Conservation (phyloP, 2,329 filamentous ascomycete genomes). For the Orbilia brochopaga region DNA sequence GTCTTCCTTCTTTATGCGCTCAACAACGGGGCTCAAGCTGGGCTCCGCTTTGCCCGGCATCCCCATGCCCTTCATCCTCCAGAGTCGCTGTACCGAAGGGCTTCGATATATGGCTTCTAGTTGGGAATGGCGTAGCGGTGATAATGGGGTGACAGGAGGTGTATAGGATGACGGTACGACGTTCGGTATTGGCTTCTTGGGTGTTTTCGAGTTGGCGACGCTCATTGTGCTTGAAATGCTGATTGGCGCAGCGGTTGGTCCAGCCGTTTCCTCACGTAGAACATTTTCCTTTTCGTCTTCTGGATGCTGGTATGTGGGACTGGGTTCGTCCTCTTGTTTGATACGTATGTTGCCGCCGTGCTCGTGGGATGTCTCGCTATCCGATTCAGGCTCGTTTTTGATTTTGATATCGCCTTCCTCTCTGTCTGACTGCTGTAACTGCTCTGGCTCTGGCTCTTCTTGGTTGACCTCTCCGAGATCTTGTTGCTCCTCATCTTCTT, state of each 20-base stretch:
- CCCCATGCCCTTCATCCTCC: slow-evolving; percentile 30
- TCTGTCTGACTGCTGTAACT: background rate
- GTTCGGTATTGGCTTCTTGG: slow-evolving; percentile 27
- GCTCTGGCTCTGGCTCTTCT: slow-evolving; percentile 4
- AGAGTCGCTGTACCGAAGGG: slow-evolving; percentile 35
- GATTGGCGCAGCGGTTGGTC: background rate
- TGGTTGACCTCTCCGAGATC: background rate
- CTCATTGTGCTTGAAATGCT: too few relatives aligned
- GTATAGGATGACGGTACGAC: slow-evolving; percentile 41
- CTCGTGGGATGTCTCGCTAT: slow-evolving; percentile 20
- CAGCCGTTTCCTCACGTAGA: background rate
- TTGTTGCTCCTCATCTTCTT: slow-evolving; percentile 11
- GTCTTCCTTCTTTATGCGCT: slow-evolving; percentile 13
- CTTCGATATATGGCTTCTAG: slow-evolving; percentile 34
- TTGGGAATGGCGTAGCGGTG: slow-evolving; percentile 41
- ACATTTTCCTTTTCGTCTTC: background rate
- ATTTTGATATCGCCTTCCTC: slow-evolving; percentile 10
- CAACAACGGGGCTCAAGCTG: slow-evolving; percentile 24
- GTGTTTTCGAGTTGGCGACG: slow-evolving; percentile 17
- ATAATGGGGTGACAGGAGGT: slow-evolving; percentile 39
- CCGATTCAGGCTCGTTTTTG: slow-evolving; percentile 27
- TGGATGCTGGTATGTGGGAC: background rate
- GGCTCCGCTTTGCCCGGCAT: slow-evolving; percentile 11
- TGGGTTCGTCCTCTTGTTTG: slow-evolving; percentile 29
- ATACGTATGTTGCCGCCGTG: slow-evolving; percentile 5